A percentile compares a stretch with the other conserved stretches of the same genome.
Conservation (phyloP, 192 early-diverging fungal species). For the Gonapodya prolifera region DNA sequence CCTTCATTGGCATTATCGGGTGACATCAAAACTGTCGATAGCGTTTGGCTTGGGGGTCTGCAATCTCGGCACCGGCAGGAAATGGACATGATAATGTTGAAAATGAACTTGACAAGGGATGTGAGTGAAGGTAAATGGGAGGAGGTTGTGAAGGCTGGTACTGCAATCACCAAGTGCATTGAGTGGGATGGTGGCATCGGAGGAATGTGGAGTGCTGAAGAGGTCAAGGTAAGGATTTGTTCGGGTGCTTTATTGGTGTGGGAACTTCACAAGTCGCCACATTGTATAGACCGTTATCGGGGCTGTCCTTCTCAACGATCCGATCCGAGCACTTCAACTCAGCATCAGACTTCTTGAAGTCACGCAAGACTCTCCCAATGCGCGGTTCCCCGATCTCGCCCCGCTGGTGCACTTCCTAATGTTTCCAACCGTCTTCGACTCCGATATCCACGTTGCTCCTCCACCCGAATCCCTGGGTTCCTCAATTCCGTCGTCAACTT, state of each 20-base stretch:
- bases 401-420: conserved; percentile 43
- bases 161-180: not conserved
- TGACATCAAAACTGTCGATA: not conserved
- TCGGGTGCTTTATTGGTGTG: conserved; percentile 5
- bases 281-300: conserved; percentile 21
- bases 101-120: not conserved
- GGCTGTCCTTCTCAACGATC: conserved; percentile 25
- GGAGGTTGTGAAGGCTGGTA: not conserved
- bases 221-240: conserved; percentile 19
- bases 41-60: not conserved
- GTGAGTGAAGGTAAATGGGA: not conserved
- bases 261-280: not conserved
- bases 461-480: not conserved
- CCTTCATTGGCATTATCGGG: not conserved
- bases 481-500: not conserved
- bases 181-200: not conserved
- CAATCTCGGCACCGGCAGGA: not conserved
- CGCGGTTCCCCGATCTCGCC: conserved; percentile 22
- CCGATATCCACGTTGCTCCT: conserved; percentile 12
- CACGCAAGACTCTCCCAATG: conserved; percentile 21
- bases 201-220: conserved; percentile 11
- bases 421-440: conserved; percentile 65
- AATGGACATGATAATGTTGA: not conserved
- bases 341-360: conserved; percentile 20
- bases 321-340: conserved; percentile 21